phyloP scores from a whole-genome alignment of 2,329 filamentous ascomycete species.

The Verticillium klebahnii region DNA sequence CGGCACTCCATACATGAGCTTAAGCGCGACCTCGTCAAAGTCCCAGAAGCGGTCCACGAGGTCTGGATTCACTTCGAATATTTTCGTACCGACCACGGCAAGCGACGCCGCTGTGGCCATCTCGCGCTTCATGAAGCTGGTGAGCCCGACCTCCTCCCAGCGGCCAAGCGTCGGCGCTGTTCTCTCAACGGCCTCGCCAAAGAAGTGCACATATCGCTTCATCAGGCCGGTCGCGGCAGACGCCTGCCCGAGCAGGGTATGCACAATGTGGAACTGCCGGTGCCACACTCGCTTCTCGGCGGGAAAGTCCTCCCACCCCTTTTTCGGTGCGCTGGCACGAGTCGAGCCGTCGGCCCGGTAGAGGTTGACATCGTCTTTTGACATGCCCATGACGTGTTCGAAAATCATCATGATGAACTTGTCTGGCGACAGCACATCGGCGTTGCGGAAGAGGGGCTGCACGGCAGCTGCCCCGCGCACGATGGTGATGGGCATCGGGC shows the following conservation, averaged over 20 bases:
- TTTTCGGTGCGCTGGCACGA: slow-evolving; percentile 7
- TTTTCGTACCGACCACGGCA: slow-evolving; percentile 15
- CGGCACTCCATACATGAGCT: slow-evolving; percentile 17
- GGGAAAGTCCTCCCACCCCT: slow-evolving; percentile 12
- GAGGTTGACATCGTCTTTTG: slow-evolving; percentile 9
- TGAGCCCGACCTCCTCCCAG: slow-evolving; percentile 15
- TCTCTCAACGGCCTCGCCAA: slow-evolving; percentile 9
- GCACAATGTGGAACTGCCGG: slow-evolving; percentile 9
- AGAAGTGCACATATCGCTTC: not conserved
- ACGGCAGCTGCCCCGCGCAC: slow-evolving; percentile 11
- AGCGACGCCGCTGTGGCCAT: slow-evolving; percentile 16
- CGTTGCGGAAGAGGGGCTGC: slow-evolving; percentile 6
- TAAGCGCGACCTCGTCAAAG: slow-evolving; percentile 16
- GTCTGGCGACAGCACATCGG: not conserved
- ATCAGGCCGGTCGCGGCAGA: not conserved
- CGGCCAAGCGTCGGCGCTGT: slow-evolving; percentile 5
- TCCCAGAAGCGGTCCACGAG: slow-evolving; percentile 19
- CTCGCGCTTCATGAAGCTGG: slow-evolving; percentile 13
- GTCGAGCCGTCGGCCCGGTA: slow-evolving; percentile 14
- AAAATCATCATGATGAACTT: slow-evolving; percentile 1
- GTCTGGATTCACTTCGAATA: slow-evolving; percentile 19
- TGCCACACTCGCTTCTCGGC: slow-evolving; percentile 17
- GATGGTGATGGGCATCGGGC: slow-evolving; percentile 10
- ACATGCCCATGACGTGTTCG: slow-evolving; percentile 10
- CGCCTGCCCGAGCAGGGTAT: slow-evolving; percentile 9